Base-by-base conservation (phyloP, 352 stramenopile species). In the Aphanomyces cochlioides region DNA sequence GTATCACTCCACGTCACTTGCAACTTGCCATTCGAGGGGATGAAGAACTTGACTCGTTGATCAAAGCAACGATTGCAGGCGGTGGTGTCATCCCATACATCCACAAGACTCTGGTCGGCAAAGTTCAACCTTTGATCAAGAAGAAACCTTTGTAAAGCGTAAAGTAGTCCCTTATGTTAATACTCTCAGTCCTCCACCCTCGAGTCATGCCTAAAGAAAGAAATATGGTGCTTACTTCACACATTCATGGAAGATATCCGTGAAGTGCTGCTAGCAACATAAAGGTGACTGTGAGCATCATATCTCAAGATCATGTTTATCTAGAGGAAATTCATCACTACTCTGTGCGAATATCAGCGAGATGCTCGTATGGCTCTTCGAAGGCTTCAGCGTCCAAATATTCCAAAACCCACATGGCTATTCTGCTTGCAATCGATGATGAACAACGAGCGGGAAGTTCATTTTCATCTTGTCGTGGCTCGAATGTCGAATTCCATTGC, bases 81-180 rank as follows among this genome's bases (percentile, higher is more conserved):
- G 56, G 56, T 63, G 21, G 10, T 90, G 98, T 99, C 66, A 99
- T 99, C 76, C 98, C 98, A 40, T 94, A 99, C 85, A 99, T 99
- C 79, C 98, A 99, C 94, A 99, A 99, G 85, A 98, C 94, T 57
- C 95, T 99, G 58, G 99, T 99, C 80, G 99, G 98, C 88, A 99
- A 99, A 88, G 83, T 76, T 45, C 28, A 40, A 28, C 39, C 39
- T n/a, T 81, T 90, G 74, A 83, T 80, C 65, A 95, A 95, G 79
- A 94, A 95, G 82, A 92, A 91, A 70, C 79, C 83, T 56, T 77
- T 83, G 59, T 80, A 91, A 67, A 41, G 6, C 17, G 15, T 54
- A 37, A 56, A 39, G 37, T 66, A 38, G 37, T 66, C 37, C 40
- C 48, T 53, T 17, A 21, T 10, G 53, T 53, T 15, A 5, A 47